phyloP scores from a whole-genome alignment of 2,329 filamentous ascomycete genomes.

The Diaporthe vaccinii region DNA sequence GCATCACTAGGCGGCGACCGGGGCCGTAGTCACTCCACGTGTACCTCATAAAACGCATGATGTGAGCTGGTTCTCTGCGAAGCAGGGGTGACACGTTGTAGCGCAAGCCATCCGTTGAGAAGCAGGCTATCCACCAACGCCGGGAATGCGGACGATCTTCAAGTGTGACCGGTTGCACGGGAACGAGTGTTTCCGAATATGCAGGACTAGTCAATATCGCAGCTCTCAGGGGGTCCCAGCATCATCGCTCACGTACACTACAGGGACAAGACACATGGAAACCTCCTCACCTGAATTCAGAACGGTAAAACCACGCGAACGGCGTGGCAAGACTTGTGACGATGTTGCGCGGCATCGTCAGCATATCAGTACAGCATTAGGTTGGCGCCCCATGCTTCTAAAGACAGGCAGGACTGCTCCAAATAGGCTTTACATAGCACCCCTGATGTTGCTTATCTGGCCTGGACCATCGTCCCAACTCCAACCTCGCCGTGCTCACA shows the following conservation, averaged over 20 bases:
- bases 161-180: conserved; percentile 29
- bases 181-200: conserved; percentile 31
- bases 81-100: background rate
- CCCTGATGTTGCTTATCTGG: conserved; percentile 11
- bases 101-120: conserved; percentile 3
- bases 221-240: conserved; percentile 19
- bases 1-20: background rate
- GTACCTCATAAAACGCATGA: conserved; percentile 5
- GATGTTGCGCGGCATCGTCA: conserved; percentile 9
- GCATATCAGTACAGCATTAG: conserved; percentile 8
- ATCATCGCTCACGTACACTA: conserved; percentile 2
- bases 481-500: conserved; percentile 11
- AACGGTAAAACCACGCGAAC: conserved; percentile 20
- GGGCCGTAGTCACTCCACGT: background rate
- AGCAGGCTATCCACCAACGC: conserved; percentile 10
- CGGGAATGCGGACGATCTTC: conserved; percentile 27
- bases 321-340: background rate
- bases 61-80: background rate
- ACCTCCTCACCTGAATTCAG: conserved; percentile 11
- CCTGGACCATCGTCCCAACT: conserved; percentile 28
- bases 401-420: conserved; percentile 6
- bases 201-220: conserved; percentile 11
- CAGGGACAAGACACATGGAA: conserved; percentile 2
- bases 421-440: conserved; percentile 2
- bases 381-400: conserved; percentile 1